Evolutionary conservation across 2,329 filamentous ascomycete genomes (phyloP), one percentile per base, ranked within the genome.

Genomic region (Ilyonectria mors-panacis): DNA sequence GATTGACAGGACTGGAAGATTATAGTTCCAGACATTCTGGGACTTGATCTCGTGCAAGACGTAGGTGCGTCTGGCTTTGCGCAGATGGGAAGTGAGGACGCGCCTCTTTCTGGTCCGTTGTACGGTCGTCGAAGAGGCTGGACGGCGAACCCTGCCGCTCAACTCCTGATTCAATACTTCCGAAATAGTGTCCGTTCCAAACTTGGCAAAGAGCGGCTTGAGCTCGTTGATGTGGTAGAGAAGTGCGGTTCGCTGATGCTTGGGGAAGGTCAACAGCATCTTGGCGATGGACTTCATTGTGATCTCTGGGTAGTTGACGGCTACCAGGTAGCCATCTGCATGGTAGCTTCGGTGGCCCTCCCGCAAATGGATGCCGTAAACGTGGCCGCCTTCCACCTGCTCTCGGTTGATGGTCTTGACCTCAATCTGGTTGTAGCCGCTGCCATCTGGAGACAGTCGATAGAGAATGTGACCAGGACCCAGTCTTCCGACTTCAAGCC

Each of bases 281-380:
- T 23, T 13, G 10, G 44, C 44, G 12, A 47, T 47, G 19, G 44
- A 23, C 44, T 23, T 26, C 30, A 7, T 4, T 30, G 62, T 65
- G 6, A 66, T 63, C 54, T 66, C 64, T 3, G 64, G 64, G 28
- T 66, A 66, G 33, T 66, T 66, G 21, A 66, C 21, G 2, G 53
- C 15, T 0, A 66, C 64, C n/a, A 66, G 53, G n/a, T 66, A 64
- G 3, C 64, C 64, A 26, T 66, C 54, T 1, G 59, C 64, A 26
- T 66, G 60, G 10, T 67, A 67, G 45, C 60, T 67, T 23, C 60
- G 26, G 4, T 39, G 33, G 8, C 65, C 65, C n/a, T 67, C 60
- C 4, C 59, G 47, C 1, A 67, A 19, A 17, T 67, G 60, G 2
- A 67, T 28, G 7, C 65, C 55, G 13, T 67, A 59, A 6, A 67